Percentiles rank a stretch among this genome's conserved stretches.
These are phyloP conservation scores for Botrytis sinoallii DNA, from an alignment of 2,329 filamentous ascomycete species.

Conservation along the genomic window DNA sequence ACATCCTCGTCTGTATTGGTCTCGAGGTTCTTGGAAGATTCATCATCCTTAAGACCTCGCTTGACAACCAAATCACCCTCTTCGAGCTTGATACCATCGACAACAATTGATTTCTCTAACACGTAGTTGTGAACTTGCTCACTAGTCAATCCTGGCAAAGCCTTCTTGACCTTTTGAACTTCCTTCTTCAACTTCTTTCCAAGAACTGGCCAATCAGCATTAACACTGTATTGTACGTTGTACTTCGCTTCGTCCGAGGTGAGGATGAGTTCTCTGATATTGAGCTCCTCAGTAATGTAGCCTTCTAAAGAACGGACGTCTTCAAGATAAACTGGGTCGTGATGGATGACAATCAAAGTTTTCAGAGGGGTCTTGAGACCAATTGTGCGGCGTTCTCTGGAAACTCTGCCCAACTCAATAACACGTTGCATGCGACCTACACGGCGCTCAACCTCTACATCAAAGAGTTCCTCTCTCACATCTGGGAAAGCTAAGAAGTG, in stretches of 20 bases:
- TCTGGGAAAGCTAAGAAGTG: slow-evolving; percentile 92
- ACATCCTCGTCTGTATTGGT: slow-evolving; percentile 87
- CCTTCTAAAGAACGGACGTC: slow-evolving; percentile 80
- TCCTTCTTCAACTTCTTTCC: slow-evolving; percentile 98
- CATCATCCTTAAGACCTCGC: slow-evolving; percentile 71
- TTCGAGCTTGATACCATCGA: slow-evolving; percentile 81
- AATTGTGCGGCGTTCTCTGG: slow-evolving; percentile 78
- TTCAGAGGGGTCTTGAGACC: slow-evolving; percentile 89
- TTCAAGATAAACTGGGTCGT: slow-evolving; percentile 76
- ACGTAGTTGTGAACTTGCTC: slow-evolving; percentile 80
- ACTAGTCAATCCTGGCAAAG: slow-evolving; percentile 72
- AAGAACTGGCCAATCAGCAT: slow-evolving; percentile 87
- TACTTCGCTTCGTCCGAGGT: slow-evolving; percentile 87
- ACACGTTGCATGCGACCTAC: slow-evolving; percentile 92
- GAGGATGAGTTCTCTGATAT: slow-evolving; percentile 79
- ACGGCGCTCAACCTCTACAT: slow-evolving; percentile 78
- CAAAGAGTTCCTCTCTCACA: slow-evolving; percentile 83
- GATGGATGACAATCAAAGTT: slow-evolving; percentile 83
- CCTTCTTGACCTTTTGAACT: slow-evolving; percentile 86
- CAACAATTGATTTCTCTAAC: slow-evolving; percentile 67
- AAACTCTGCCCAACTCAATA: slow-evolving; percentile 85
- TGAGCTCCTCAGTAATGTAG: slow-evolving; percentile 92
- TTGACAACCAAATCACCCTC: slow-evolving; percentile 81
- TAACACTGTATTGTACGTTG: slow-evolving; percentile 86
- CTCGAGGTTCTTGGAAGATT: slow-evolving; percentile 70